A percentile compares a stretch with the other conserved stretches of the same genome.
Conservation (phyloP, 1,284 basidiomycete species). For the Austroboletus rostrupii region DNA sequence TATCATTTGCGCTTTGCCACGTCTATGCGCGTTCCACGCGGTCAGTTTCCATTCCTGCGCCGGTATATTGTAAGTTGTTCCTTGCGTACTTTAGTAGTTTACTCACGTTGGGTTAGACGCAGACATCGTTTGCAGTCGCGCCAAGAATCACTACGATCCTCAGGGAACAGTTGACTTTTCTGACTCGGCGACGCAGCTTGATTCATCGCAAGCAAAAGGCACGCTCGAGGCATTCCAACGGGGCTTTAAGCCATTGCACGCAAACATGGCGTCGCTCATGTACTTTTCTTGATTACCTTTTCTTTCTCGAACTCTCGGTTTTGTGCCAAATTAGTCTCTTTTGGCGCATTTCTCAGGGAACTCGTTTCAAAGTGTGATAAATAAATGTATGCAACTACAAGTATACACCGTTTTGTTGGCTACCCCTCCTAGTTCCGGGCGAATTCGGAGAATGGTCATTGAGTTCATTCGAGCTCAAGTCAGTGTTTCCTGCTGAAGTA, state of each 20-base stretch:
- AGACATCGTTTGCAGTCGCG: slow-evolving; percentile 77
- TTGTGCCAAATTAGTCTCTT: background rate
- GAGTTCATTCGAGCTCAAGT: slow-evolving; percentile 13
- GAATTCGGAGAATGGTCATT: slow-evolving; percentile 4
- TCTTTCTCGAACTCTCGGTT: background rate
- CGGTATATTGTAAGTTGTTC: slow-evolving; percentile 69
- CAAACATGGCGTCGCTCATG: slow-evolving; percentile 50
- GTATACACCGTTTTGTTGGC: slow-evolving; percentile 22
- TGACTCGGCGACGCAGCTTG: slow-evolving; percentile 46
- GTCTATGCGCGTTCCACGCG: slow-evolving; percentile 80
- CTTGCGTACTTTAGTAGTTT: background rate
- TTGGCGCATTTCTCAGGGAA: background rate
- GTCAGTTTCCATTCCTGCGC: slow-evolving; percentile 80
- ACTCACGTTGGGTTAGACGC: slow-evolving; percentile 49
- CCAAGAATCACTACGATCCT: slow-evolving; percentile 78
- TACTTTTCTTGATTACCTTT: slow-evolving; percentile 51
- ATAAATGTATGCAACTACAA: slow-evolving; percentile 17
- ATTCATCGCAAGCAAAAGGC: slow-evolving; percentile 37
- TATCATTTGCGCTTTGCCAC: slow-evolving; percentile 76
- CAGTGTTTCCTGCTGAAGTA: background rate
- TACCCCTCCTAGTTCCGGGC: background rate
- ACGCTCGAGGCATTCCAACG: slow-evolving; percentile 51
- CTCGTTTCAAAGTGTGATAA: background rate
- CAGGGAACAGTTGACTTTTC: slow-evolving; percentile 48
- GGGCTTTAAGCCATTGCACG: slow-evolving; percentile 55